A percentile compares a stretch with the other conserved stretches of the same genome.
phyloP scores from a whole-genome alignment of 1,139 yeast genomes.

The Yarrowia galli region DNA sequence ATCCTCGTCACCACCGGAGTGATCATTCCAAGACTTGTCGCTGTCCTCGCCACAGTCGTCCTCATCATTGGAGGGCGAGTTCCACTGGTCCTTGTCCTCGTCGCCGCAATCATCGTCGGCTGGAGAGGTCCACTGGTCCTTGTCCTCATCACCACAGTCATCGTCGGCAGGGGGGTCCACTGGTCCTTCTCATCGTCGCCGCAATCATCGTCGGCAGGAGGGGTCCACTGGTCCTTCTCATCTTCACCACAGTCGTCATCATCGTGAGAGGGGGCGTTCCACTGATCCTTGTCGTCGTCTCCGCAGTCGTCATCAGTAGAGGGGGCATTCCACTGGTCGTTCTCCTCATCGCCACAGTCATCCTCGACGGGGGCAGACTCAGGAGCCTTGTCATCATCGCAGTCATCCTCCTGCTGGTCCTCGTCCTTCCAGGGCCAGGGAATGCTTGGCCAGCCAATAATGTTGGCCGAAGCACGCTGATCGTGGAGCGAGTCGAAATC shows the following conservation, averaged over 20 bases:
- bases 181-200: slow-evolving; percentile 11
- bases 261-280: not conserved
- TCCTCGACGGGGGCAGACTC: not conserved
- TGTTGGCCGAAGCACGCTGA: slow-evolving; percentile 24
- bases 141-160: slow-evolving; percentile 3
- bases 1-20: not conserved
- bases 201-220: slow-evolving; percentile 7
- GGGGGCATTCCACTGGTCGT: no score
- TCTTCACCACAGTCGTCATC: slow-evolving; percentile 10
- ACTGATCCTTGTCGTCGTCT: slow-evolving; percentile 22
- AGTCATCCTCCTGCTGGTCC: slow-evolving; percentile 17
- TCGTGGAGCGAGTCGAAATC: not conserved
- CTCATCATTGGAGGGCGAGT: not conserved
- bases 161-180: slow-evolving; percentile 1
- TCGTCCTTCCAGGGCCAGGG: slow-evolving; percentile 37
- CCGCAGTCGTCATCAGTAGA: slow-evolving; percentile 27
- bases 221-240: not conserved
- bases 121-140: not conserved
- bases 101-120: slow-evolving; percentile 12
- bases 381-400: slow-evolving; percentile 23
- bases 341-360: no score
- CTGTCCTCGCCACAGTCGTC: slow-evolving; percentile 18
- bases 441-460: slow-evolving; percentile 32
- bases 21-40: slow-evolving; percentile 10
- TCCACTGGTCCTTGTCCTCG: slow-evolving; percentile 21